Conservation (phyloP, 2,329 filamentous ascomycete species). For the Phaeosphaeria sp. region DNA sequence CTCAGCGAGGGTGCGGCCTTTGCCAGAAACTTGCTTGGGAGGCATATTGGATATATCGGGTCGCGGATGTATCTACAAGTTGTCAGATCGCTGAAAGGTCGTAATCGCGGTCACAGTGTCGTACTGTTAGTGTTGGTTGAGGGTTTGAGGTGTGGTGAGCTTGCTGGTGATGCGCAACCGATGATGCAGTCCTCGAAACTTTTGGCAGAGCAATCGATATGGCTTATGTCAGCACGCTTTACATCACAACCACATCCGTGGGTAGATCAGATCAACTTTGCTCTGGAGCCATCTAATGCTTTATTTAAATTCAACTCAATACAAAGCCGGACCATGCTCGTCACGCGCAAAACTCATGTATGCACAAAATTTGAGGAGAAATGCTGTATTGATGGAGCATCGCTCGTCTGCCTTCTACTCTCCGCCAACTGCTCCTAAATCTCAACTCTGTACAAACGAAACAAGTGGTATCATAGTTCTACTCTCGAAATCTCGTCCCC, state of each 20-base stretch:
- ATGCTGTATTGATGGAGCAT: background rate
- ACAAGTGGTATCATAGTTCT: constrained; percentile 37
- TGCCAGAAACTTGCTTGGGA: constrained; percentile 37
- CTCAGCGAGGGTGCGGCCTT: constrained; percentile 37
- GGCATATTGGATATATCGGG: constrained; percentile 25
- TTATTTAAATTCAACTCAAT: too few species aligned
- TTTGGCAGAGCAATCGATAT: constrained; percentile 22
- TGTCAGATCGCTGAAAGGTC: background rate
- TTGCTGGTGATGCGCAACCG: constrained; percentile 16
- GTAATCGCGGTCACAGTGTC: background rate
- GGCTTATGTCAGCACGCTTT: constrained; percentile 1
- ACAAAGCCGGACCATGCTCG: background rate
- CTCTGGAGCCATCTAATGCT: too few species aligned
- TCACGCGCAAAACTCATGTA: background rate
- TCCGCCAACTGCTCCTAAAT: constrained; percentile 14
- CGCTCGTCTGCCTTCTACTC: constrained; percentile 17
- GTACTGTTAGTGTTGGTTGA: constrained; percentile 8
- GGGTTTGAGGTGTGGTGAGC: constrained; percentile 7
- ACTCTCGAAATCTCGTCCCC: constrained; percentile 27
- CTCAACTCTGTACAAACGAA: constrained; percentile 7
- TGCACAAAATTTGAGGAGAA: background rate
- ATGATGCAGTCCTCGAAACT: constrained; percentile 35
- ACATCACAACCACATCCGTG: too few species aligned
- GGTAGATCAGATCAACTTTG: too few species aligned
- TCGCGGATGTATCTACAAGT: background rate